phyloP scores from a whole-genome alignment of 2,329 filamentous ascomycete species.

The Lachnellula suecica region DNA sequence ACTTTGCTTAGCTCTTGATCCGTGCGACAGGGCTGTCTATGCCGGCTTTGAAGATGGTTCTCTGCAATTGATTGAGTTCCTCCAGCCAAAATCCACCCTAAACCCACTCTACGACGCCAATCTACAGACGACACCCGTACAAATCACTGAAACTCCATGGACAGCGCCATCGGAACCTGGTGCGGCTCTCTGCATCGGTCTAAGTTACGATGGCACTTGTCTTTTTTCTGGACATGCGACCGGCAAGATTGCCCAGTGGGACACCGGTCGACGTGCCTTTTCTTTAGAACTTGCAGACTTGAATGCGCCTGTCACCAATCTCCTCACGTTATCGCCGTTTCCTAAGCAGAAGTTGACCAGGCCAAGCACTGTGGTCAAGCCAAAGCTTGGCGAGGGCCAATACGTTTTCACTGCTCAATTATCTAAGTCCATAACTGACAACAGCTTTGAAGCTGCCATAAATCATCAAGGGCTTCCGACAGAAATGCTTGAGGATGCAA shows the following conservation, averaged over 20 bases:
- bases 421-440: conserved; percentile 32
- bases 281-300: conserved; percentile 42
- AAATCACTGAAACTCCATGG: conserved; percentile 50
- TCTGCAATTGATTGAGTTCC: conserved; percentile 77
- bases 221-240: conserved; percentile 79
- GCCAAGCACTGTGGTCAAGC: conserved; percentile 71
- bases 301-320: conserved; percentile 79
- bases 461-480: conserved; percentile 24
- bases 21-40: conserved; percentile 80
- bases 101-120: conserved; percentile 41
- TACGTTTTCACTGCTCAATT: conserved; percentile 69
- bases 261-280: conserved; percentile 48
- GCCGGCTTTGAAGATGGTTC: conserved; percentile 78
- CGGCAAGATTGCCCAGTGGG: conserved; percentile 81
- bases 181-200: conserved; percentile 62
- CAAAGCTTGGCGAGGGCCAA: conserved; percentile 64
- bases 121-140: conserved; percentile 56
- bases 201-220: conserved; percentile 80
- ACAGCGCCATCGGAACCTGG: conserved; percentile 44
- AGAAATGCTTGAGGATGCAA: conserved; percentile 48
- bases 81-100: conserved; percentile 46
- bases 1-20: conserved; percentile 73
- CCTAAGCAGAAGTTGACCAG: conserved; percentile 46
- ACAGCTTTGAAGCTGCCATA: conserved; percentile 21
- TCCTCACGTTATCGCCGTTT: conserved; percentile 69